These are phyloP conservation scores for Thelephora ganbajun DNA, from an alignment of 768 basidiomycete species.

Conservation along the genomic window DNA sequence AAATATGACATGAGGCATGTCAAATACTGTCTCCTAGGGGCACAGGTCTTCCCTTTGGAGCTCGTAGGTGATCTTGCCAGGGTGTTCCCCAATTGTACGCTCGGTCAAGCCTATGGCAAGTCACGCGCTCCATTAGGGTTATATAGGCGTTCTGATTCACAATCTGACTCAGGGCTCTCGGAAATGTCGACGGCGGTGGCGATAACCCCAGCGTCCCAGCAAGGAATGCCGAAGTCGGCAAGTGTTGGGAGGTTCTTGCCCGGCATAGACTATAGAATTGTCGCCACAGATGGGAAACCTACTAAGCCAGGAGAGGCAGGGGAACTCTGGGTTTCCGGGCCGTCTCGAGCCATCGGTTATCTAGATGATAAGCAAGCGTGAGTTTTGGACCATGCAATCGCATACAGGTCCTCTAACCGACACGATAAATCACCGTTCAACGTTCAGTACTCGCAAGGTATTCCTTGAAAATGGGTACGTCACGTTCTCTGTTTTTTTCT, in stretches of 20 bases:
- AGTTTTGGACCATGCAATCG: neutral
- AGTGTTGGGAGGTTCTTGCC: slow-evolving; percentile 29
- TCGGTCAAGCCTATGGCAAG: slow-evolving; percentile 50
- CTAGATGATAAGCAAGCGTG: slow-evolving; percentile 10
- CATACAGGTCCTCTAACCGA: too few species aligned
- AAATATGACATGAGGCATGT: slow-evolving; percentile 27
- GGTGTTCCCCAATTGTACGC: slow-evolving; percentile 32
- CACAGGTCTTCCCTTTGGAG: slow-evolving; percentile 40
- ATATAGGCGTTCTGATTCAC: too few species aligned
- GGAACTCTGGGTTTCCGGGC: slow-evolving; percentile 33
- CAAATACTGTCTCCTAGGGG: slow-evolving; percentile 38
- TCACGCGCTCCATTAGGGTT: neutral
- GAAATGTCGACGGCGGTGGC: slow-evolving; percentile 26
- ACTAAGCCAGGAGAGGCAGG: slow-evolving; percentile 31
- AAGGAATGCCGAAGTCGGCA: slow-evolving; percentile 14
- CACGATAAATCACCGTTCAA: too few species aligned
- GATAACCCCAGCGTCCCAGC: slow-evolving; percentile 14
- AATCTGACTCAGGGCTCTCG: slow-evolving; percentile 22
- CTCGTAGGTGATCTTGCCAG: slow-evolving; percentile 28
- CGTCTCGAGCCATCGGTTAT: slow-evolving; percentile 26
- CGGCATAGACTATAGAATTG: slow-evolving; percentile 28
- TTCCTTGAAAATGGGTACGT: slow-evolving; percentile 27
- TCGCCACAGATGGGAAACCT: slow-evolving; percentile 30
- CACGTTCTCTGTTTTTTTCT: neutral
- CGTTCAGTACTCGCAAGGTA: too few species aligned